Evolutionary conservation across 768 basidiomycete genomes (phyloP).

Genomic region (Kondoa subrosea): DNA sequence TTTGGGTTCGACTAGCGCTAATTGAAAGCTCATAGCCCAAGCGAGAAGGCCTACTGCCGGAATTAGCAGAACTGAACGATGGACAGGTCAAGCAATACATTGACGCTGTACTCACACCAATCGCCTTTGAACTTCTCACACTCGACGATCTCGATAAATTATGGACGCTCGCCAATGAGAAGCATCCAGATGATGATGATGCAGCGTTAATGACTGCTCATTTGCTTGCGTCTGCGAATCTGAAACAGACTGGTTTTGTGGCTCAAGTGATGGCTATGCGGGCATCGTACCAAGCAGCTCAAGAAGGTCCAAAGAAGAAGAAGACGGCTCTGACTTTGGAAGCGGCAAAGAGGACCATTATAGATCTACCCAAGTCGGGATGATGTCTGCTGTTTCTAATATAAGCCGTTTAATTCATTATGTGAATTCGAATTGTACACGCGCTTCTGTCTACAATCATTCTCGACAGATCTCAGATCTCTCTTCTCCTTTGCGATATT

Average conservation of each 20-base stretch:
- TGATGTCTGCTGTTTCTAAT: too few species aligned
- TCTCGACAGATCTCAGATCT: too few species aligned
- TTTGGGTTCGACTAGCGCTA: background rate
- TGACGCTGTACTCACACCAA: background rate
- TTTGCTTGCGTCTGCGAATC: background rate
- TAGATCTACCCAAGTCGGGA: too few species aligned
- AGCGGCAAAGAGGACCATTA: too few species aligned
- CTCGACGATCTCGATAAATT: background rate
- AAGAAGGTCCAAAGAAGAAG: too few species aligned
- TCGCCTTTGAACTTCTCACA: background rate
- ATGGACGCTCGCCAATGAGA: background rate
- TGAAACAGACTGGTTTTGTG: background rate
- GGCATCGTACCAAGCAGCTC: background rate
- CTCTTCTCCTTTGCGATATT: too few species aligned
- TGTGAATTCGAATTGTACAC: too few species aligned
- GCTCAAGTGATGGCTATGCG: background rate
- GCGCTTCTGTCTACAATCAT: too few species aligned
- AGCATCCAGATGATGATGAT: background rate
- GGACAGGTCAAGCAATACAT: background rate
- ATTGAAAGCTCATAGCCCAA: background rate
- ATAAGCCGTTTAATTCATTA: too few species aligned
- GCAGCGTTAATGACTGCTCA: background rate
- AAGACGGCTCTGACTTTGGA: too few species aligned
- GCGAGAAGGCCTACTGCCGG: background rate
- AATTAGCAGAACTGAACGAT: background rate